phyloP scores from a whole-genome alignment of 805 yeast genomes.

The Candida loeiensis region DNA sequence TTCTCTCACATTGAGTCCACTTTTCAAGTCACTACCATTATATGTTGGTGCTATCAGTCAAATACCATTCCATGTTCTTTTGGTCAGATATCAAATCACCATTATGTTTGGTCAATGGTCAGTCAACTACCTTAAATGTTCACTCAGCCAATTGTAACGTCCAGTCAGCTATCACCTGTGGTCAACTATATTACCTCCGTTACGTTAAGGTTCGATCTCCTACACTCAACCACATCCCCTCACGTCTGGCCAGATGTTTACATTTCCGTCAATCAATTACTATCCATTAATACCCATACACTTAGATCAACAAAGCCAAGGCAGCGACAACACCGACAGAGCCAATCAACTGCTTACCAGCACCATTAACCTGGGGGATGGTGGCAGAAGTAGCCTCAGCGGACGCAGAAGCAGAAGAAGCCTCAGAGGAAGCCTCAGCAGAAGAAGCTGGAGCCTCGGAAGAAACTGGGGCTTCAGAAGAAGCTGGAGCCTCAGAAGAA shows the following conservation, averaged over 20 bases:
- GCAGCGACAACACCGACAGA: conserved; percentile 13
- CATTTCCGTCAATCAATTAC: background rate
- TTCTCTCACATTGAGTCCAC: too few species aligned
- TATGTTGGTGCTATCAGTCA: background rate
- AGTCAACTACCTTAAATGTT: too few species aligned
- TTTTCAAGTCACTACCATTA: too few species aligned
- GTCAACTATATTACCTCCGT: too few species aligned
- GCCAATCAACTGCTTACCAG: conserved; percentile 10
- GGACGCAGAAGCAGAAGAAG: conserved; percentile 6
- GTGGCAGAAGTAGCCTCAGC: conserved; percentile 5
- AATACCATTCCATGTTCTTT: background rate
- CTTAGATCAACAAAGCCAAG: conserved; percentile 13
- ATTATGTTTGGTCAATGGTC: too few species aligned
- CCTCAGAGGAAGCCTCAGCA: conserved; percentile 5
- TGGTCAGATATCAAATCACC: background rate
- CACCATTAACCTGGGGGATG: conserved; percentile 15
- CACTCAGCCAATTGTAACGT: too few species aligned
- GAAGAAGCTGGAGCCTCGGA: conserved; percentile 10
- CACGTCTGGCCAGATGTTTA: too few species aligned
- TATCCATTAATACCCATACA: background rate
- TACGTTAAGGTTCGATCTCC: too few species aligned
- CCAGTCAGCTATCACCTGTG: too few species aligned
- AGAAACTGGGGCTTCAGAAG: conserved; percentile 2
- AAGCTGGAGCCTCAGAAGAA: background rate
- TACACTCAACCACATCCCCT: too few species aligned